Base-by-base conservation (phyloP, 257 asterid species). In the Oldenlandia corymbosa region DNA sequence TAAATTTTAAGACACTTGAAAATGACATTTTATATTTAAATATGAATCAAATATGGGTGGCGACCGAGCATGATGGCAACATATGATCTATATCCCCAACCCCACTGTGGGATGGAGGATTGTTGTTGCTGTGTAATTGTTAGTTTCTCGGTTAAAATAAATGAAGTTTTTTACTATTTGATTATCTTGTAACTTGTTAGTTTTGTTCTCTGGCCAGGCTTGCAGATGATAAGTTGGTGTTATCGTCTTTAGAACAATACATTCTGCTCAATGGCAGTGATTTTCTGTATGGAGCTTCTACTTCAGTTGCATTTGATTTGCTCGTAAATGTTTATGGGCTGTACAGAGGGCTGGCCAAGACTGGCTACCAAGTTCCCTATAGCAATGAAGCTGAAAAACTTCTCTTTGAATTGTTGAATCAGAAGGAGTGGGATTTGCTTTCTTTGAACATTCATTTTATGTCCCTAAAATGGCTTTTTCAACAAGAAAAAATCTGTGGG, bases 231-330 rank as follows among this genome's bases (percentile, higher is more conserved):
- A 89, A 75, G 76, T 46, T 87, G 82, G 85, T 84, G 47, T 81
- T 92, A 70, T 89, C 97, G 75, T 89, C 99, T 21, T 74, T 92
- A 64, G 99, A 92, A 77, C 99, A 92, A 69, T 92, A 82, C 75
- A 85, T 92, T 75, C 76, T 92, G 71, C 84, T 89, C 67, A 89
- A 92, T 77, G 69, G 79, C 78, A 57, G 66, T 57, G 82, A 81
- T 62, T 68, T 82, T 61, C 58, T 74, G 37, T 42, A 55, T 31
- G 80, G 78, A 66, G 60, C 74, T 55, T 76, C 84, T 67, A 58
- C 69, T 59, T 79, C 84, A 28, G 82, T 83, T 62, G 74, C 83
- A 65, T 14, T 82, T 28, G 91, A 83, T 64, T 14, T 80, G 58
- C 67, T 87, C 6, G 76, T 82, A 53, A 87, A 81, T 73, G 85